These are phyloP conservation scores for Osmanthus fragrans DNA, from an alignment of 257 asterid genomes.

Conservation along the genomic window DNA sequence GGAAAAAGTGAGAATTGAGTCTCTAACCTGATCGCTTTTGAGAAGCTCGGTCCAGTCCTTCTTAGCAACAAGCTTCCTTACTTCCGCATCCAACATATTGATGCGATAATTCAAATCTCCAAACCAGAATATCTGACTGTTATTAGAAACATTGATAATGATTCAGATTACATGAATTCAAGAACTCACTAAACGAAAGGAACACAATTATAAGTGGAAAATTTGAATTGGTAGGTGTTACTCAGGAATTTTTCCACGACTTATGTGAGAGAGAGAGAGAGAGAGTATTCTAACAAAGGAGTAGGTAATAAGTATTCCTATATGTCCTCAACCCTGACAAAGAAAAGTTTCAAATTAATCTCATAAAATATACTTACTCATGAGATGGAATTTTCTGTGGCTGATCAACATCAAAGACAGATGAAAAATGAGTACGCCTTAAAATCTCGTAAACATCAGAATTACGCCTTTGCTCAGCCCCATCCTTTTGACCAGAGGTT, in stretches of 20 bases:
- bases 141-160: slow-evolving; percentile 18
- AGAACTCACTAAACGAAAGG: not conserved
- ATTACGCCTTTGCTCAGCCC: slow-evolving; percentile 78
- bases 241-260: not conserved
- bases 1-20: not conserved
- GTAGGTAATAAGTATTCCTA: not conserved
- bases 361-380: slow-evolving; percentile 56
- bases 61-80: slow-evolving; percentile 63
- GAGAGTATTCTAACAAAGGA: not conserved
- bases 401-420: slow-evolving; percentile 67
- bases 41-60: slow-evolving; percentile 80
- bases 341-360: not conserved
- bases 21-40: slow-evolving; percentile 67
- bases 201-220: not conserved
- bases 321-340: not conserved
- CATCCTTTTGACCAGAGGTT: slow-evolving; percentile 78
- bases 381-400: slow-evolving; percentile 89
- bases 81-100: slow-evolving; percentile 62
- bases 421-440: slow-evolving; percentile 75
- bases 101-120: slow-evolving; percentile 96
- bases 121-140: slow-evolving; percentile 96
- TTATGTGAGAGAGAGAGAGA: no score
- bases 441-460: slow-evolving; percentile 76
- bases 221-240: not conserved
- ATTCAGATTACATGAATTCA: slow-evolving; percentile 8